These are phyloP conservation scores for Schwanniomyces occidentalis DNA, from an alignment of 805 yeast genomes.

Conservation along the genomic window DNA sequence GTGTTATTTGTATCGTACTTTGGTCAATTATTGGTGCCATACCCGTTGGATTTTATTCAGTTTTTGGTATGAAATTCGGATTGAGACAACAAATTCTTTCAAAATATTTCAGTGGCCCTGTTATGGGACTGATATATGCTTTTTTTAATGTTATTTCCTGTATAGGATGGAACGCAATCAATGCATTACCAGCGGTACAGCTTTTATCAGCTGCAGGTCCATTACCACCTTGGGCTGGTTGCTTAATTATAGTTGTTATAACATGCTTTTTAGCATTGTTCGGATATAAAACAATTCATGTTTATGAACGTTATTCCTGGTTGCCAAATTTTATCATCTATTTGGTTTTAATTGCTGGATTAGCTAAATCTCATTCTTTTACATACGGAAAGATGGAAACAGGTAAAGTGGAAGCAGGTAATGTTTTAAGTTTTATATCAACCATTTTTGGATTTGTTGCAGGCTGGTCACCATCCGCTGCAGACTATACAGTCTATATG, in stretches of 20 bases:
- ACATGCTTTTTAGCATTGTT: conserved; percentile 30
- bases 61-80: conserved; percentile 40
- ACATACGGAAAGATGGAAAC: conserved; percentile 27
- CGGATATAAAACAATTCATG: conserved; percentile 32
- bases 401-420: conserved; percentile 26
- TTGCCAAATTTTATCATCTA: conserved; percentile 30
- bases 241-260: conserved; percentile 30
- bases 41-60: conserved; percentile 40
- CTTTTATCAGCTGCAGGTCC: conserved; percentile 26
- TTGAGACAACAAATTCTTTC: conserved; percentile 36
- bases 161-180: conserved; percentile 37
- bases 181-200: conserved; percentile 30
- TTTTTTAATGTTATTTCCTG: conserved; percentile 71
- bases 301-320: conserved; percentile 33
- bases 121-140: conserved; percentile 54
- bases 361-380: conserved; percentile 24
- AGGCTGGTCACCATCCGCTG: conserved; percentile 35
- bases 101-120: conserved; percentile 31
- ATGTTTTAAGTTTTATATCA: conserved; percentile 27
- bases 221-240: conserved; percentile 37
- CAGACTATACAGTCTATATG: conserved; percentile 36
- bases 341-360: conserved; percentile 28
- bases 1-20: conserved; percentile 29
- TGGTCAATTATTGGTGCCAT: conserved; percentile 35
- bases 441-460: conserved; percentile 33